Evolutionary conservation across 129 eudicot genomes (phyloP).

Genomic region (Heracleum sosnowskyi): DNA sequence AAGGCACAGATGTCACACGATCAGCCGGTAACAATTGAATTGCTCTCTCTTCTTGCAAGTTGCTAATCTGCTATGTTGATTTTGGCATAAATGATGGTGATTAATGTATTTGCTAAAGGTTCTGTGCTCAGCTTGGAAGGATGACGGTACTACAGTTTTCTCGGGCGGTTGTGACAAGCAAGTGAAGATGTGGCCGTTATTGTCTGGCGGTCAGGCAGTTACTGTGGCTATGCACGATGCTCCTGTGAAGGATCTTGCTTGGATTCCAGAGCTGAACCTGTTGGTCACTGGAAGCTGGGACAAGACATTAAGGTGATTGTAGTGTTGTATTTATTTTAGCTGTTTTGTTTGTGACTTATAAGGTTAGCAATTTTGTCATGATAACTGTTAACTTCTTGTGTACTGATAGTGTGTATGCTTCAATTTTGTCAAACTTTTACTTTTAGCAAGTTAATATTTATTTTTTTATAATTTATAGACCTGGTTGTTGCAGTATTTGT

Average conservation of each 20-base stretch:
- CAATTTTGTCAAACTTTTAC: neutral
- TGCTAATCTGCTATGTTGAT: neutral
- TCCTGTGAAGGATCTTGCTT: constrained; percentile 81
- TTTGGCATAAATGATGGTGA: neutral
- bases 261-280: constrained; percentile 88
- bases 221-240: constrained; percentile 95
- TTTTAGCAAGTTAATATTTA: neutral
- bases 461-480: neutral
- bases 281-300: constrained; percentile 95
- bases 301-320: constrained; percentile 62
- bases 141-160: constrained; percentile 93
- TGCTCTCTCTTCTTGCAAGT: neutral
- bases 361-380: neutral
- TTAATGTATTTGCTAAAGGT: constrained; percentile 36
- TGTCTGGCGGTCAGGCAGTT: constrained; percentile 60
- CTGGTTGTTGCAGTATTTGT: neutral
- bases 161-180: constrained; percentile 98
- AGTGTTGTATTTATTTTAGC: neutral
- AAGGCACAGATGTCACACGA: constrained; percentile 83
- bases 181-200: constrained; percentile 89
- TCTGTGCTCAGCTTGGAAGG: constrained; percentile 94
- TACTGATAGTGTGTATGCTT: neutral
- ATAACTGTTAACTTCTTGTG: neutral
- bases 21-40: constrained; percentile 56
- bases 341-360: neutral